These are phyloP conservation scores for Tetrapisispora pingtungensis DNA, from an alignment of 805 yeast genomes.

Conservation along the genomic window DNA sequence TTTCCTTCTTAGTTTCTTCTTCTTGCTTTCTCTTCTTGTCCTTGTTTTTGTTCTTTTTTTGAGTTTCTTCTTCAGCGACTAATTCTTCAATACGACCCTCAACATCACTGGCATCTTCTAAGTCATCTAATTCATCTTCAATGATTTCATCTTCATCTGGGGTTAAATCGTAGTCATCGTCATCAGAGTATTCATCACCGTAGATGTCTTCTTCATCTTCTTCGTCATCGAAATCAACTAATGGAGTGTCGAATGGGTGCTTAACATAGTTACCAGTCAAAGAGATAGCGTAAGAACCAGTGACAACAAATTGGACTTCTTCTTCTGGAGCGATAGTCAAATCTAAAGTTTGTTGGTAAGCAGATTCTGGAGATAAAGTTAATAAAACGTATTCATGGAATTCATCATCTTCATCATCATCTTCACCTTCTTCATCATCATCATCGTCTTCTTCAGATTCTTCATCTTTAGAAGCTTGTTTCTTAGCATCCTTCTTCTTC, in stretches of 20 bases:
- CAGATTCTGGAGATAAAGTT: constrained; percentile 78
- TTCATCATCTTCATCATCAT: constrained; percentile 58
- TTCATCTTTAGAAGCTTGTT: constrained; percentile 39
- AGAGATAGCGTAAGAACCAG: constrained; percentile 92
- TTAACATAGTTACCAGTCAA: constrained; percentile 91
- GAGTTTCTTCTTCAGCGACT: constrained; percentile 49
- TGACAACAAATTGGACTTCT: constrained; percentile 86
- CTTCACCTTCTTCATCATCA: constrained; percentile 47
- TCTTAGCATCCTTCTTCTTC: constrained; percentile 40
- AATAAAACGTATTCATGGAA: constrained; percentile 78
- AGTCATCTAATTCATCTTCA: constrained; percentile 44
- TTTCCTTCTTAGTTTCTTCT: constrained; percentile 26
- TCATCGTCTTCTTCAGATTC: constrained; percentile 40
- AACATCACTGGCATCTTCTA: constrained; percentile 60
- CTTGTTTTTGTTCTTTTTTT: constrained; percentile 28
- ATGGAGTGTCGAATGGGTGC: constrained; percentile 69
- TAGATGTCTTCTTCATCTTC: constrained; percentile 35
- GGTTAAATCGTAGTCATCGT: constrained; percentile 32
- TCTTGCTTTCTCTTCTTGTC: constrained; percentile 27
- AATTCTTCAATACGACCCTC: constrained; percentile 68
- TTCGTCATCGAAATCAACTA: constrained; percentile 37
- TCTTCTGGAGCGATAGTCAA: constrained; percentile 87
- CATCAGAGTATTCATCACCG: constrained; percentile 41
- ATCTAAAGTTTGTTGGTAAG: constrained; percentile 84
- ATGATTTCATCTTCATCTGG: constrained; percentile 42